phyloP scores from a whole-genome alignment of 371 early-diverging fungal genomes.

The Apophysomyces variabilis region DNA sequence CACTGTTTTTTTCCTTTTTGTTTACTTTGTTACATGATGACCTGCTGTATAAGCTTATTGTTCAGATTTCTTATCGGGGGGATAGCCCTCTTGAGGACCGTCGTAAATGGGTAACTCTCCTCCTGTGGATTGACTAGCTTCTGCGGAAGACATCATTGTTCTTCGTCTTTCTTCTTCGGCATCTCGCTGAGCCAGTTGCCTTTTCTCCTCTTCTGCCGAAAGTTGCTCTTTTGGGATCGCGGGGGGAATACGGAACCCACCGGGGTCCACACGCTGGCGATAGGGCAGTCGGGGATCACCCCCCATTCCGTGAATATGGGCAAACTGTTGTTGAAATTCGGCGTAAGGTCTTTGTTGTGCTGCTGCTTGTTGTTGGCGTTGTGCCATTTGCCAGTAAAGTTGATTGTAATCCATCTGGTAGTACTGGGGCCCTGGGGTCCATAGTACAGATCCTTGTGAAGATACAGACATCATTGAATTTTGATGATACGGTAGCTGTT shows the following conservation, averaged over 20 bases:
- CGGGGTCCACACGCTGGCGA: constrained; percentile 40
- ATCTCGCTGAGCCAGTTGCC: constrained; percentile 23
- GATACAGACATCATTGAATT: constrained; percentile 14
- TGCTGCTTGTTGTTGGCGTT: constrained; percentile 30
- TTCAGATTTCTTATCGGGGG: constrained; percentile 1
- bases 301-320: constrained; percentile 8
- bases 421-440: constrained; percentile 9
- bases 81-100: background rate
- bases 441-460: constrained; percentile 15
- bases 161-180: constrained; percentile 7
- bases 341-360: constrained; percentile 40
- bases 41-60: background rate
- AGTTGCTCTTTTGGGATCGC: constrained; percentile 11
- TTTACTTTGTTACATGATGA: constrained; percentile 2
- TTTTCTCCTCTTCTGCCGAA: constrained; percentile 31
- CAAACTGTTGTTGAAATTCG: constrained; percentile 47
- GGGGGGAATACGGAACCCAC: constrained; percentile 48
- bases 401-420: constrained; percentile 41
- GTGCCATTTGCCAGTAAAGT: constrained; percentile 45
- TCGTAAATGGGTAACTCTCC: background rate
- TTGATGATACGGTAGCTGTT: constrained; percentile 21
- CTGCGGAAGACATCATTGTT: background rate
- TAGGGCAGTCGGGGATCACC: constrained; percentile 16
- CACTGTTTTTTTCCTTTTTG: background rate
- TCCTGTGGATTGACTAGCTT: background rate